Conservation (phyloP, 2,329 filamentous ascomycete species). For the Aschersonia sp. region DNA sequence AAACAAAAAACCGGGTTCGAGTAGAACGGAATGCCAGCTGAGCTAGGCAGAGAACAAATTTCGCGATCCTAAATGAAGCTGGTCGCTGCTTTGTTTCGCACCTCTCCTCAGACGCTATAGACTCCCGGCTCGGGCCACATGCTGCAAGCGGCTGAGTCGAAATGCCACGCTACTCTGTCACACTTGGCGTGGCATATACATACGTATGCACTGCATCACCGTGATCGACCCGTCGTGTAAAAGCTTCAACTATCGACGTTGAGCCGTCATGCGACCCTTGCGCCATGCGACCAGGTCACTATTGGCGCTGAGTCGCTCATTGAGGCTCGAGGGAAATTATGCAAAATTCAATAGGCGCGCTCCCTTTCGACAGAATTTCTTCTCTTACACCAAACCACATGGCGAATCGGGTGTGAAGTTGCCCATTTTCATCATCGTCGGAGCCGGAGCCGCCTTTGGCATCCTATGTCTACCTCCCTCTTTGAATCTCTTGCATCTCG, state of each 20-base stretch:
- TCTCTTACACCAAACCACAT: slow-evolving; percentile 1
- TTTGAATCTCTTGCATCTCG: slow-evolving; percentile 25
- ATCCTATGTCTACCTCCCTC: slow-evolving; percentile 26
- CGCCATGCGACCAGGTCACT: neutral
- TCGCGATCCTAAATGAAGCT: neutral
- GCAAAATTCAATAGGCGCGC: neutral
- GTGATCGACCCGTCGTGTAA: neutral
- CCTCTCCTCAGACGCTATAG: neutral
- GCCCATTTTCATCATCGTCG: slow-evolving; percentile 18
- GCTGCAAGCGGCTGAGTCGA: no score
- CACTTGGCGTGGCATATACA: no score
- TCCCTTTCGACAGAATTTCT: slow-evolving; percentile 1
- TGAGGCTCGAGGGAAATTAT: neutral
- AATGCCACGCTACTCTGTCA: no score
- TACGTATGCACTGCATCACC: no score
- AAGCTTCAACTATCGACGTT: neutral
- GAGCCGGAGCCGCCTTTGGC: slow-evolving; percentile 20
- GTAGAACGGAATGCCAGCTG: neutral
- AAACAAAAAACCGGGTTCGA: neutral
- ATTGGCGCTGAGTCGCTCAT: neutral
- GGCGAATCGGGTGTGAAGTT: slow-evolving; percentile 6
- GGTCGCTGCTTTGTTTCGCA: neutral
- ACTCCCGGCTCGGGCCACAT: no score
- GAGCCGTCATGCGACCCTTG: neutral
- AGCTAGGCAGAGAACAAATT: neutral